These are phyloP conservation scores for Dryadomyces quercivorus DNA, from an alignment of 2,329 filamentous ascomycete genomes.

Conservation along the genomic window DNA sequence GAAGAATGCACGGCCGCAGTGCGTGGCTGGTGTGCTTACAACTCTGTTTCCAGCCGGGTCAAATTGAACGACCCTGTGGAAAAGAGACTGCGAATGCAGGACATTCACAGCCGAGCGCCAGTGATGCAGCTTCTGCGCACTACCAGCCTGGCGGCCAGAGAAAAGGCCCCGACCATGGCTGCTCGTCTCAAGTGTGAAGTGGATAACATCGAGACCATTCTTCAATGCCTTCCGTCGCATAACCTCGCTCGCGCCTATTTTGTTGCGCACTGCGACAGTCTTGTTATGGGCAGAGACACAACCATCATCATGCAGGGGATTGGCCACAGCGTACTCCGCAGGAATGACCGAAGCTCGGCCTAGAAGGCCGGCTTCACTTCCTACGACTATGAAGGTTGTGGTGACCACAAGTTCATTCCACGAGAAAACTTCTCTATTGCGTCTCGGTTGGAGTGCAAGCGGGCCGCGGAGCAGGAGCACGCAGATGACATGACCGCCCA, in stretches of 20 bases:
- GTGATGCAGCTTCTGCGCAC: too few relatives aligned
- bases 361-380: not conserved
- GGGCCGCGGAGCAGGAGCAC: not conserved
- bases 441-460: not conserved
- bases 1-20: not conserved
- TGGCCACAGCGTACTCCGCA: not conserved
- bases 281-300: not conserved
- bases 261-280: not conserved
- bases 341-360: not conserved
- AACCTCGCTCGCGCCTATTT: not conserved
- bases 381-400: not conserved
- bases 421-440: not conserved
- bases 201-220: not conserved
- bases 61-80: not conserved
- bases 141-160: too few relatives aligned
- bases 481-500: not conserved
- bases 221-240: not conserved
- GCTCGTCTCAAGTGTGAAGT: not conserved
- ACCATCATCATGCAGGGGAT: not conserved
- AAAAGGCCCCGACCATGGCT: too few relatives aligned
- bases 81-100: not conserved
- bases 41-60: not conserved
- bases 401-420: not conserved
- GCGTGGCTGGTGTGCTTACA: not conserved
- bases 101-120: too few relatives aligned